These are phyloP conservation scores for Chenopodium suecicum DNA, from an alignment of 148 eudicot genomes.

Conservation along the genomic window DNA sequence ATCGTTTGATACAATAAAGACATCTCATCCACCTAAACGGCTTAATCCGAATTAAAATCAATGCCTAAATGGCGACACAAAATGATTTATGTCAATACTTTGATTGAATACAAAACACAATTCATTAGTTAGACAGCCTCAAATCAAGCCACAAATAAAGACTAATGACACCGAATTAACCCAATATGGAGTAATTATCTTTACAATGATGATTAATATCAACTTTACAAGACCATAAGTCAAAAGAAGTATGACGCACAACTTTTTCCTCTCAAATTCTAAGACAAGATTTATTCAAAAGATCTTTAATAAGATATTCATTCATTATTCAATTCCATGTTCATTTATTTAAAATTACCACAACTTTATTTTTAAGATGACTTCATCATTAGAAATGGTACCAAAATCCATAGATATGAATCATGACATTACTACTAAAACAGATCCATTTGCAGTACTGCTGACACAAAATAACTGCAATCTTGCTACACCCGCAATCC, in stretches of 20 bases:
- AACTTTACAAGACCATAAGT: not conserved
- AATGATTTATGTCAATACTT: no score
- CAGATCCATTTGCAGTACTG: not conserved
- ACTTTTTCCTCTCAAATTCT: not conserved
- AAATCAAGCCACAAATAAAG: not conserved
- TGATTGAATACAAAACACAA: not conserved
- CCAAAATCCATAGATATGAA: not conserved
- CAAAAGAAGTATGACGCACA: constrained; percentile 1
- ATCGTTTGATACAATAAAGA: no score
- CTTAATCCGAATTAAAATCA: no score
- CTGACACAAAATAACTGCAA: constrained; percentile 14
- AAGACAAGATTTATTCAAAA: constrained; percentile 12
- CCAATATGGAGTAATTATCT: not conserved
- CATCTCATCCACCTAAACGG: no score
- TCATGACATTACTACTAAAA: not conserved
- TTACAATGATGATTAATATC: not conserved
- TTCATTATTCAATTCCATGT: not conserved
- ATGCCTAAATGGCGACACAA: no score
- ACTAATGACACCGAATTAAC: not conserved
- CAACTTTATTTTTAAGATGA: not conserved
- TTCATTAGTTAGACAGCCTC: not conserved
- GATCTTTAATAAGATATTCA: not conserved
- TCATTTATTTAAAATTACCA: no score
- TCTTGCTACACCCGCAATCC: constrained; percentile 5
- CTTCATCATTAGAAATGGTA: not conserved